phyloP scores from a whole-genome alignment of 2,329 filamentous ascomycete genomes.

The Taxawa tesnikishii region DNA sequence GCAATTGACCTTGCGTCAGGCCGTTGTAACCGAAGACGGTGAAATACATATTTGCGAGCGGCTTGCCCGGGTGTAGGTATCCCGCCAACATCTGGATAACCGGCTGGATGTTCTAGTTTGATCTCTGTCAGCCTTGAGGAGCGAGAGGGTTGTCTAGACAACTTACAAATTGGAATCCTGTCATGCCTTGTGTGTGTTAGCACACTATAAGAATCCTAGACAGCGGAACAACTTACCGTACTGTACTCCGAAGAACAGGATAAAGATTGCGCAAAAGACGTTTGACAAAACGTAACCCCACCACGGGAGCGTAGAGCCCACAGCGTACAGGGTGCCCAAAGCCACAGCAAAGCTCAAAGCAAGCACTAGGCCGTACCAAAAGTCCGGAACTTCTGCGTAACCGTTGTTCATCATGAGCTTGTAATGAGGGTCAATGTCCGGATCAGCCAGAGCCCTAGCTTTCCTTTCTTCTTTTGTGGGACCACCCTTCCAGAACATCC shows the following conservation, averaged over 20 bases:
- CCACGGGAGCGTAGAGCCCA: slow-evolving; percentile 19
- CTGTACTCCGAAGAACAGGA: slow-evolving; percentile 16
- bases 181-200: too few species aligned
- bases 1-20: slow-evolving; percentile 14
- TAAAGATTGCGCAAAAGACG: slow-evolving; percentile 11
- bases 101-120: slow-evolving; percentile 26
- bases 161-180: slow-evolving; percentile 30
- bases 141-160: too few species aligned
- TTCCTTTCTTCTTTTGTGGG: slow-evolving; percentile 13
- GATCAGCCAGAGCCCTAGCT: slow-evolving; percentile 11
- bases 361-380: slow-evolving; percentile 18
- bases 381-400: slow-evolving; percentile 18
- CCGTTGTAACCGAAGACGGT: slow-evolving; percentile 17
- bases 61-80: slow-evolving; percentile 30
- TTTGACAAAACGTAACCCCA: slow-evolving; percentile 19
- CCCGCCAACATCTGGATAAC: slow-evolving; percentile 37
- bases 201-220: too few species aligned
- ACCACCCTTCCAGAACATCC: slow-evolving; percentile 16
- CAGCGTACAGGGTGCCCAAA: slow-evolving; percentile 14
- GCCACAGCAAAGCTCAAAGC: slow-evolving; percentile 13
- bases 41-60: slow-evolving; percentile 23
- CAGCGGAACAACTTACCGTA: too few species aligned
- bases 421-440: slow-evolving; percentile 19
- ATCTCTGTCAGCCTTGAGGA: too few species aligned
- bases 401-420: slow-evolving; percentile 17